phyloP scores from a whole-genome alignment of 179 eudicot genomes.

The Vitellaria paradoxa region DNA sequence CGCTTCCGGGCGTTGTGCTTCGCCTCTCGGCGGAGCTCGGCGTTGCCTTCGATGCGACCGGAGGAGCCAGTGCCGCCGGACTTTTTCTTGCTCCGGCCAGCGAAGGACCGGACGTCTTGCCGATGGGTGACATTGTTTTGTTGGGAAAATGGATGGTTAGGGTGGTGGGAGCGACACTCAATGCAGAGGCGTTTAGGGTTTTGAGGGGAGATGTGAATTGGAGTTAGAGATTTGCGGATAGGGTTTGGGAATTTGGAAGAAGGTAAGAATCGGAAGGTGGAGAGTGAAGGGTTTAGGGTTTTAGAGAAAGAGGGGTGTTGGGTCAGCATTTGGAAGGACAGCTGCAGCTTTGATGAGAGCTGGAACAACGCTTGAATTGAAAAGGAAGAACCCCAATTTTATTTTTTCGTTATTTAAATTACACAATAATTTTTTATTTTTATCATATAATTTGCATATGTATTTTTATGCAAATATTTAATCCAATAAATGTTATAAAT shows the following conservation, averaged over 20 bases:
- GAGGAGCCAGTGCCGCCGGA: slow-evolving; percentile 31
- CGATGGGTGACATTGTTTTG: slow-evolving; percentile 19
- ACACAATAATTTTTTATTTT: too few species aligned
- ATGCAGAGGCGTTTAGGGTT: slow-evolving; percentile 17
- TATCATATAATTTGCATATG: too few species aligned
- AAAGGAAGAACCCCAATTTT: too few species aligned
- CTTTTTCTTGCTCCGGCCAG: slow-evolving; percentile 76
- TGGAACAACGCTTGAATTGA: too few species aligned
- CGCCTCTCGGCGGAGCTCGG: slow-evolving; percentile 76
- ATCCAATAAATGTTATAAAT: too few species aligned
- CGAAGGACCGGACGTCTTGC: slow-evolving; percentile 49
- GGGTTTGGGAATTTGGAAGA: slow-evolving; percentile 27
- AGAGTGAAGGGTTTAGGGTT: slow-evolving; percentile 49
- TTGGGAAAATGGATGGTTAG: slow-evolving; percentile 17
- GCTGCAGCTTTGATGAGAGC: background rate
- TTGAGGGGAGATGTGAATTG: slow-evolving; percentile 9
- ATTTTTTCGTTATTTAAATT: too few species aligned
- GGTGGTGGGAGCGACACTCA: slow-evolving; percentile 18
- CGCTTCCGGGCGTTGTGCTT: slow-evolving; percentile 61
- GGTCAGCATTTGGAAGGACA: slow-evolving; percentile 23
- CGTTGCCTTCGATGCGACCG: slow-evolving; percentile 67
- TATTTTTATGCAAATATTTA: too few species aligned
- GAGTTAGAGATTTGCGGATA: slow-evolving; percentile 33
- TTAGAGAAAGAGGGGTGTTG: slow-evolving; percentile 43
- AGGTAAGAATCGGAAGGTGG: slow-evolving; percentile 20